Evolutionary conservation across 2,329 filamentous ascomycete genomes (phyloP).

Genomic region (Biscogniauxia sp.): DNA sequence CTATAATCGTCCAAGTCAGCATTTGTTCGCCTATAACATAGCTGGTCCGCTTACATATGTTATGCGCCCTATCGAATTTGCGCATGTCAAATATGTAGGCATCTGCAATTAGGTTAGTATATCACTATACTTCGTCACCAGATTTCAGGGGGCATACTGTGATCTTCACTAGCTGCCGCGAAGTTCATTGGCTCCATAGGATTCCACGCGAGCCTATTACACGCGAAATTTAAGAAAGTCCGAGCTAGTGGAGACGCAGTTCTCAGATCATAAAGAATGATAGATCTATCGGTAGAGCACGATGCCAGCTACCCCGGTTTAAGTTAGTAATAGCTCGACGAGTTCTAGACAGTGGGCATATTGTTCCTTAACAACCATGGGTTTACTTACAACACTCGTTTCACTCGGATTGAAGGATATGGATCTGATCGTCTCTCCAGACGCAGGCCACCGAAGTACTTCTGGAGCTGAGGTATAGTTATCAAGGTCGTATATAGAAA

Average conservation of each 20-base stretch:
- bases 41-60: constrained; percentile 48
- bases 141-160: constrained; percentile 48
- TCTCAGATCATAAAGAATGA: constrained; percentile 90
- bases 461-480: constrained; percentile 78
- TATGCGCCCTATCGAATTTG: constrained; percentile 81
- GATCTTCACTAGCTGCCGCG: constrained; percentile 89
- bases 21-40: constrained; percentile 2
- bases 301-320: constrained; percentile 59
- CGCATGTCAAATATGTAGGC: constrained; percentile 88
- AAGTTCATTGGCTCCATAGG: constrained; percentile 97
- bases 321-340: constrained; percentile 7
- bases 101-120: constrained; percentile 16
- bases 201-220: constrained; percentile 86
- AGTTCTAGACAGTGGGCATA: neutral
- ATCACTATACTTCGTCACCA: neutral
- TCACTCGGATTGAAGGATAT: constrained; percentile 55
- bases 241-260: constrained; percentile 81
- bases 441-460: constrained; percentile 81
- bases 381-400: neutral
- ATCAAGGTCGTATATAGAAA: constrained; percentile 86
- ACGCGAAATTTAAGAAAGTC: constrained; percentile 76
- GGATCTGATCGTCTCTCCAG: constrained; percentile 84
- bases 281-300: constrained; percentile 76
- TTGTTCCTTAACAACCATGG: neutral
- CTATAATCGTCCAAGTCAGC: neutral